Evolutionary conservation across 805 yeast genomes (phyloP).

Genomic region (Candida nemodendra): DNA sequence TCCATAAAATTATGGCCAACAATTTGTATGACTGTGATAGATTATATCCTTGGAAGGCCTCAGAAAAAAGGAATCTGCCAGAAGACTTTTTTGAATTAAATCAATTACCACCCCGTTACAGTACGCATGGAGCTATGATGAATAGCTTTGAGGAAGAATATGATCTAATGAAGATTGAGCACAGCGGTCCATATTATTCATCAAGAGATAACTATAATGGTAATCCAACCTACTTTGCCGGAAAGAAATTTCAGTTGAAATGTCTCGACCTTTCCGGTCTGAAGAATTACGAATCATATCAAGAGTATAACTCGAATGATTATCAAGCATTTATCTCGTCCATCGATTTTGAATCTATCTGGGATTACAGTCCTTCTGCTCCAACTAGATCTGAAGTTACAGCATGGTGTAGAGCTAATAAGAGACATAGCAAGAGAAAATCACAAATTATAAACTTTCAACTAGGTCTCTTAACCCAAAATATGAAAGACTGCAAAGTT

Average conservation of each 20-base stretch:
- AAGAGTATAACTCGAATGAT: constrained; percentile 7
- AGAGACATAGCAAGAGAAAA: constrained; percentile 14
- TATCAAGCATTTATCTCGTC: not conserved
- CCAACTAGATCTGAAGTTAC: constrained; percentile 45
- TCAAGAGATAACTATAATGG: constrained; percentile 49
- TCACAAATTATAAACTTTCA: constrained; percentile 43
- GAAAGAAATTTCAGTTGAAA: constrained; percentile 52
- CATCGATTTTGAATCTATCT: constrained; percentile 28
- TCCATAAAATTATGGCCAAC: not conserved
- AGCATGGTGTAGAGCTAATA: constrained; percentile 31
- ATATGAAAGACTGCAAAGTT: constrained; percentile 39
- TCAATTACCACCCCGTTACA: constrained; percentile 19
- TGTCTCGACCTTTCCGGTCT: constrained; percentile 36
- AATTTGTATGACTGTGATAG: not conserved
- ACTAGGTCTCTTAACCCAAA: constrained; percentile 46
- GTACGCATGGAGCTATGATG: constrained; percentile 19
- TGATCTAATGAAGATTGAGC: constrained; percentile 52
- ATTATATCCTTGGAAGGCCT: constrained; percentile 1
- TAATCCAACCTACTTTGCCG: constrained; percentile 64
- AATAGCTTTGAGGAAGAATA: constrained; percentile 37
- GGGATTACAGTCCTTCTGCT: constrained; percentile 46
- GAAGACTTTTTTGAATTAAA: constrained; percentile 13
- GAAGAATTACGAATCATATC: constrained; percentile 7
- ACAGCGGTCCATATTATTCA: constrained; percentile 64
- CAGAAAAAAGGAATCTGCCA: not conserved